Evolutionary conservation across 1,139 yeast species (phyloP), one percentile per base, ranked within the genome.

Genomic region (Yamadazyma buinensis): DNA sequence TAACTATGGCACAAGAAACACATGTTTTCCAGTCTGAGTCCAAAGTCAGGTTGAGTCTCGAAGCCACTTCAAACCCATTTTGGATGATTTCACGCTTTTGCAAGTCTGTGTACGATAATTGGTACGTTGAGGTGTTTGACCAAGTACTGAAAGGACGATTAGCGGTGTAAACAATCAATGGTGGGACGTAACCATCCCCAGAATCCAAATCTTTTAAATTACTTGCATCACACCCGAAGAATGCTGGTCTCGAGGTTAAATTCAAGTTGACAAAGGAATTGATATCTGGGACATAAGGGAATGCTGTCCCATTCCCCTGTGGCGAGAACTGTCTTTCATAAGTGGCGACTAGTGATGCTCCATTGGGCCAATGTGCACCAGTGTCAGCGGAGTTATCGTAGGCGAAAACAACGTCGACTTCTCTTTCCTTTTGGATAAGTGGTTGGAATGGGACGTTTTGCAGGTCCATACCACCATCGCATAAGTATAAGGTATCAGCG

Each of bases 241-340:
- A 87, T 0, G 86, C 71, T 37, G 96, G 95, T 48, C 59, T 75
- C 6, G 78, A 64, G 9, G 84, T 77, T 41, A 83, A 62, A 43
- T 84, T 84, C 39, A 64, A 51, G 42, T 71, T 70, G 31, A 80
- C 51, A 55, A 87, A 85, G 0, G 94, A 74, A 31, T 70, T 63
- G 17, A 55, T 59, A 54, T 78, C 90, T n/a, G 97, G 97, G 35
- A 88, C 95, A 48, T 83, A 79, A 21, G 96, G 96, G 74, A 85
- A 85, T 3, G 79, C 61, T 20, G 84, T 75, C 28, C 76, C 76
- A 44, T 77, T 74, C 15, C 83, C 87, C 52, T 78, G 82, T 4
- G 53, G 23, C 13, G 64, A 60, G 52, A 84, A 84, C 59, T 82
- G 90, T 49, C 96, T 77, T 48, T 76, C 69, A 51, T 79, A 86